Evolutionary conservation across 2,329 filamentous ascomycete genomes (phyloP), one percentile per base, ranked within the genome.

Genomic region (Alternaria alternata): DNA sequence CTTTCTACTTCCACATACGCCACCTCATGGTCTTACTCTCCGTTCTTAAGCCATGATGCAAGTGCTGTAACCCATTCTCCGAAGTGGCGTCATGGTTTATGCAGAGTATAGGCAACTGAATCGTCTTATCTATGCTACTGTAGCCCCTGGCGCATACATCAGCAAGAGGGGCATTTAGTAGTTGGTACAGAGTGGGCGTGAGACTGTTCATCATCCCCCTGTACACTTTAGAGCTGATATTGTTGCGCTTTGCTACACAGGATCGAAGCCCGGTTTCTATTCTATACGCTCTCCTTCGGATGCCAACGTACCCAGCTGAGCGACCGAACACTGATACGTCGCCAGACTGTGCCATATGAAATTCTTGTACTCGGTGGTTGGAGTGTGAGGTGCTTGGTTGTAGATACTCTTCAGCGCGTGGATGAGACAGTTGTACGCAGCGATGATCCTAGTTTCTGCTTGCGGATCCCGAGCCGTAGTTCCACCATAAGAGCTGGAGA

Each of bases 391-490:
- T 1, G 86, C 86, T 73, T 89, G 87, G 41, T 84, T 82, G 72
- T 86, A 88, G 70, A 90, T 88, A 68, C 82, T 85, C 75, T 90
- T 89, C 80, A 86, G 88, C 54, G 86, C 86, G 42, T 87, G 85
- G 63, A 89, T 84, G 68, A 89, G 85, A 57, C 84, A 79, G 68
- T 89, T 89, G 80, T 89, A 87, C 51, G 88, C 78, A 52, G 88
- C 74, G 3, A 83, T 81, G 87, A 88, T 89, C 75, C 89, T 85
- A 16, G 86, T 87, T 0, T 87, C 86, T 22, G 85, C 85, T 0
- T 39, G 14, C 81, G 82, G 1, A 85, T 87, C 74, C 88, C 88
- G 34, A 22, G n/a, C 5, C 64, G 83, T 53, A 34, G 53, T 32
- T 26, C 47, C 36, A 34, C 57, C 53, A 41, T 55, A 16, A n/a